Evolutionary conservation across 2,329 filamentous ascomycete genomes (phyloP).

Genomic region (Aspergillus aculeatus): DNA sequence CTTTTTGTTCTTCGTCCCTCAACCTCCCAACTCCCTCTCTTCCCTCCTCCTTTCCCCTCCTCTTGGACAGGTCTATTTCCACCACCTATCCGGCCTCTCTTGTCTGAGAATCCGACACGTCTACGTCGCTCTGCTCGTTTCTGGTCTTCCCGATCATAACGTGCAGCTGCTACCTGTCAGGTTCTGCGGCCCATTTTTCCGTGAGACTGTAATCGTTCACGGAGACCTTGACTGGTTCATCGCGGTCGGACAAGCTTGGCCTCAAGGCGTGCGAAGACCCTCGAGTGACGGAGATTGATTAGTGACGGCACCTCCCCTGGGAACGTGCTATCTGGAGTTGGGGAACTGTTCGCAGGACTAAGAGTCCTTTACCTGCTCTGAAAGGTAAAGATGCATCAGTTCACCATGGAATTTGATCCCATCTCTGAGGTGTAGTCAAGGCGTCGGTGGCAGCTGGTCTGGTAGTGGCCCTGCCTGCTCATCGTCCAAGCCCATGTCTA

Average conservation of each 20-base stretch:
- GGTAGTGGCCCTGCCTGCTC: neutral
- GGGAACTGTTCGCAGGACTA: constrained; percentile 20
- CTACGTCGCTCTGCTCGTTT: constrained; percentile 25
- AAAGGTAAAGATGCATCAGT: constrained; percentile 39
- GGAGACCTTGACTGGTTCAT: constrained; percentile 44
- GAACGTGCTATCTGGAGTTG: constrained; percentile 15
- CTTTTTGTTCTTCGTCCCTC: constrained; percentile 14
- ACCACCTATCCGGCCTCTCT: constrained; percentile 24
- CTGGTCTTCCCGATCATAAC: constrained; percentile 14
- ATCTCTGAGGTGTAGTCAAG: constrained; percentile 16
- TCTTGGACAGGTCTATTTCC: constrained; percentile 4
- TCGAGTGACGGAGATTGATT: constrained; percentile 3
- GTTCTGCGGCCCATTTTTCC: constrained; percentile 33
- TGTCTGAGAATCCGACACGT: constrained; percentile 29
- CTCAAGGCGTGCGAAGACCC: constrained; percentile 29
- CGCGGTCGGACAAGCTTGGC: constrained; percentile 36
- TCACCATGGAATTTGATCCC: constrained; percentile 20
- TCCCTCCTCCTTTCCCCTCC: neutral
- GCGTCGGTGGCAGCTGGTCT: constrained; percentile 11
- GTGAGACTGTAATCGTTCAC: constrained; percentile 32
- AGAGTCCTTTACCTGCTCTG: constrained; percentile 14
- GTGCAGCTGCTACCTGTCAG: constrained; percentile 28
- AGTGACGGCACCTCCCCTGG: neutral
- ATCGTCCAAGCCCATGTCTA: constrained; percentile 15
- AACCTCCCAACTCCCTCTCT: constrained; percentile 11